These are phyloP conservation scores for Mycena haematopus DNA, from an alignment of 768 basidiomycete genomes.

Conservation along the genomic window DNA sequence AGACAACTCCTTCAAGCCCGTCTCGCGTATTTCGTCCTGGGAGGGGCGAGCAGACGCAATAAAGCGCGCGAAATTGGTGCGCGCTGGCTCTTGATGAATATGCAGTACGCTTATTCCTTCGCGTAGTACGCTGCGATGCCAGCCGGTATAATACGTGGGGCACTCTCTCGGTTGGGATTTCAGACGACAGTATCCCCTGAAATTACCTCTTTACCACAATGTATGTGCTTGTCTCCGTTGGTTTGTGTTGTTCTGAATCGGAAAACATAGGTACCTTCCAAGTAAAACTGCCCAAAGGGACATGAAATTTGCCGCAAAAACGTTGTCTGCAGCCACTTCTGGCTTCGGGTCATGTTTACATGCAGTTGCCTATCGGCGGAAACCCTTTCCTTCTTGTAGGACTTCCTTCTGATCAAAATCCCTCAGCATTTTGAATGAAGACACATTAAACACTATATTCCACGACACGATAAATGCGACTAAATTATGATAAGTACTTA, in stretches of 20 bases:
- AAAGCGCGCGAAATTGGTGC: slow-evolving; percentile 72
- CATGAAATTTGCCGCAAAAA: slow-evolving; percentile 30
- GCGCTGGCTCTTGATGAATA: slow-evolving; percentile 30
- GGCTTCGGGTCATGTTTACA: background rate
- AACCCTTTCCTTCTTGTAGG: background rate
- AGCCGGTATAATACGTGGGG: slow-evolving; percentile 84
- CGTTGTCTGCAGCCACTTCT: background rate
- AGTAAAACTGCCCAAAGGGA: slow-evolving; percentile 75
- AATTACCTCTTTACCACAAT: slow-evolving; percentile 83
- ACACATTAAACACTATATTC: slow-evolving; percentile 13
- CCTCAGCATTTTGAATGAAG: background rate
- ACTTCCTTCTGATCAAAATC: background rate
- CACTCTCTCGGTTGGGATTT: slow-evolving; percentile 78
- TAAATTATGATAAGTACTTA: slow-evolving; percentile 17
- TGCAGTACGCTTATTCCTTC: background rate
- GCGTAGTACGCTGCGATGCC: slow-evolving; percentile 81
- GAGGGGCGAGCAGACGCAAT: slow-evolving; percentile 78
- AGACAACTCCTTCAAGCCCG: slow-evolving; percentile 89
- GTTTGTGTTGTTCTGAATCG: background rate
- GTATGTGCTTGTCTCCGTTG: slow-evolving; percentile 44
- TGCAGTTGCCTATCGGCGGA: too few relatives aligned
- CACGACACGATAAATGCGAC: slow-evolving; percentile 24
- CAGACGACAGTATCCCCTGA: slow-evolving; percentile 80
- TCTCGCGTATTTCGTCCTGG: slow-evolving; percentile 81
- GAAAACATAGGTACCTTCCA: slow-evolving; percentile 74